Evolutionary conservation across 2,329 filamentous ascomycete genomes (phyloP), one percentile per base, ranked within the genome.

Genomic region (Coniochaeta sp.): DNA sequence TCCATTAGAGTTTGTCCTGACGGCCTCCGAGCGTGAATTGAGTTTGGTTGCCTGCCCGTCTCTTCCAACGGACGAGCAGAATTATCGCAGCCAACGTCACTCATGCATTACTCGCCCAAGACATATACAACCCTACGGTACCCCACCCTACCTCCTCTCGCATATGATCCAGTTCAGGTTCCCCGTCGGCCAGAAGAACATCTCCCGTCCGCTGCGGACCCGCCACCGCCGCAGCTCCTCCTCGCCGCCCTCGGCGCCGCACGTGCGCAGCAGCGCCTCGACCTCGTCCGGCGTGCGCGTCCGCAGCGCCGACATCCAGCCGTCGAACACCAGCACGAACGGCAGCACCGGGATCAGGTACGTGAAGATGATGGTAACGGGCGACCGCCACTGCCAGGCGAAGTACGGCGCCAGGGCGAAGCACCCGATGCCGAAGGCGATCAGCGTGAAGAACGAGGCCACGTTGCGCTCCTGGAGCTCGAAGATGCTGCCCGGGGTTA

Each of bases 391-490:
- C 64, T 80, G 79, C 73, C 78, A 78, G 2, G 77, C 78, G 57
- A 82, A 81, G 61, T 81, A 74, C 0, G 84, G 84, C 1, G 82
- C 81, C 30, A 79, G 68, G 26, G 81, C 63, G 17, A 86, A 63
- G 62, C 81, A 77, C 54, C 79, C 77, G 44, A 83, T 63, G 7
- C 82, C 81, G 60, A 87, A 77, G 12, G 81, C 65, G 38, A 81
- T 72, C 50, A 82, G 76, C 3, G 81, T 79, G 24, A 87, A 62
- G 44, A 88, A 71, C 36, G 84, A 81, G 2, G 77, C 71, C 1
- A 86, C 64, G 17, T 77, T 78, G 34, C 89, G 83, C 65, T 88
- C 85, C 71, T 91, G 88, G n/a, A 91, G 79, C 73, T 91, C 89
- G 63, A 91, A 86, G 62, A 92, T 89, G 9, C 78, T 79, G 44